Evolutionary conservation across 331 rosid species (phyloP), one percentile per base, ranked within the genome.

Genomic region (Malus hybrid): DNA sequence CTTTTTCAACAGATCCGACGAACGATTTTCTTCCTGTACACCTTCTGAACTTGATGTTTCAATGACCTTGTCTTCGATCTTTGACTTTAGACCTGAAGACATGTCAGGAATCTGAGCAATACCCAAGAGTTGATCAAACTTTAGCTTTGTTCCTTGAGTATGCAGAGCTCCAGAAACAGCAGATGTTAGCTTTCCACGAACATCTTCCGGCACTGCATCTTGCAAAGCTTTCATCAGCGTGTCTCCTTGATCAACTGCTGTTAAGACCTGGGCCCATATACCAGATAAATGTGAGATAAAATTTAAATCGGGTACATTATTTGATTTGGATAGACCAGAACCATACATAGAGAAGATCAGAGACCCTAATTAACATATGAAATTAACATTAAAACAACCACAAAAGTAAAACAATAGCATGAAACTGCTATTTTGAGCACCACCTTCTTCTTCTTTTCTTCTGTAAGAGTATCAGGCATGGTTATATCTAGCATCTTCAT

Each of bases 131-230:
- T 66, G 80, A 79, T 85, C 82, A 68, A 90, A 78, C 76, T 92
- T 90, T 69, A 88, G 73, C 76, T 85, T 82, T 64, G 89, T 56
- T 46, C 96, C 94, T 61, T 74, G 85, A 50, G 86, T 66, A 29
- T 82, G 88, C 82, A 95, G 68, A 85, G 88, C 86, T 71, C 88
- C 97, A 81, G 88, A 70, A 72, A 89, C 91, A 50, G 97, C 84
- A 77, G 78, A 75, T 70, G 83, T 85, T 68, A 95, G 88, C 82
- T 90, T 95, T 62, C 86, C 98, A 53, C 99, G 88, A 69, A 95
- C 96, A 89, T 95, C 97, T 80, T 90, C 97, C 3, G 99, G 97
- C 77, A 95, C 97, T 58, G 96, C 97, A 86, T 83, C 93, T 79
- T 95, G 84, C 79, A 92, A 81, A 85, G 99, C 97, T 66, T 88